Evolutionary conservation across 2,329 filamentous ascomycete genomes (phyloP).

Genomic region (Furcasterigmium furcatum): DNA sequence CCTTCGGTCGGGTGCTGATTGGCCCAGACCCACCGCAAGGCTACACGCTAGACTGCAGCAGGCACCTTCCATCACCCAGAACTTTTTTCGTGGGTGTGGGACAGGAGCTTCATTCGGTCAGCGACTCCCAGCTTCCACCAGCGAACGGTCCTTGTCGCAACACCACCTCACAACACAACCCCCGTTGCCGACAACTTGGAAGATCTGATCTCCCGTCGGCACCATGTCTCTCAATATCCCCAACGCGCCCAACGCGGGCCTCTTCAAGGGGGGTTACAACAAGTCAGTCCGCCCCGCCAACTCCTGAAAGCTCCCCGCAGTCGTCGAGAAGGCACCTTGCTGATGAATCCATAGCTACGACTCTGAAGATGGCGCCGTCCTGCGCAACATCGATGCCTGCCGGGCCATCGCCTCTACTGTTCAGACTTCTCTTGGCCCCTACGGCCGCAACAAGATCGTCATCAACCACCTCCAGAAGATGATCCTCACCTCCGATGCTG

Average conservation of each 20-base stretch:
- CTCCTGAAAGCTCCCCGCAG: conserved; percentile 11
- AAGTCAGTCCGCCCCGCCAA: conserved; percentile 59
- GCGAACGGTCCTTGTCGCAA: not conserved
- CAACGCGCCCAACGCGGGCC: conserved; percentile 83
- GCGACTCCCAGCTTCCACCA: conserved; percentile 6
- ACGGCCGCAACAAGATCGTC: conserved; percentile 98
- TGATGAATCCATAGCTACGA: conserved; percentile 72
- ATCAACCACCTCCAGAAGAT: conserved; percentile 99
- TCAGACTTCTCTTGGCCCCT: conserved; percentile 93
- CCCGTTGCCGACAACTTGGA: conserved; percentile 3
- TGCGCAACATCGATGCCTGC: conserved; percentile 98
- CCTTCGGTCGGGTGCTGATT: conserved; percentile 9
- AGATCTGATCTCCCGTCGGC: conserved; percentile 8
- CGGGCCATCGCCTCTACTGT: conserved; percentile 93
- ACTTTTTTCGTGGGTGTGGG: conserved; percentile 10
- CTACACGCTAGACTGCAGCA: conserved; percentile 8
- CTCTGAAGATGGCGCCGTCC: conserved; percentile 95
- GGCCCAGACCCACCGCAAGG: conserved; percentile 9
- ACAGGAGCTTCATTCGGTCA: conserved; percentile 8
- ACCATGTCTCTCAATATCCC: conserved; percentile 95
- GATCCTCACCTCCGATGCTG: conserved; percentile 97
- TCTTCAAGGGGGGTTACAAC: conserved; percentile 96
- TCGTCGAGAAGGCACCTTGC: conserved; percentile 15
- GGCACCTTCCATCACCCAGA: conserved; percentile 10
- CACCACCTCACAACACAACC: conserved; percentile 2